Evolutionary conservation across 495 filamentous ascomycete species (phyloP), one percentile per base, ranked within the genome.

Genomic region (Hypoxylon trugodes): DNA sequence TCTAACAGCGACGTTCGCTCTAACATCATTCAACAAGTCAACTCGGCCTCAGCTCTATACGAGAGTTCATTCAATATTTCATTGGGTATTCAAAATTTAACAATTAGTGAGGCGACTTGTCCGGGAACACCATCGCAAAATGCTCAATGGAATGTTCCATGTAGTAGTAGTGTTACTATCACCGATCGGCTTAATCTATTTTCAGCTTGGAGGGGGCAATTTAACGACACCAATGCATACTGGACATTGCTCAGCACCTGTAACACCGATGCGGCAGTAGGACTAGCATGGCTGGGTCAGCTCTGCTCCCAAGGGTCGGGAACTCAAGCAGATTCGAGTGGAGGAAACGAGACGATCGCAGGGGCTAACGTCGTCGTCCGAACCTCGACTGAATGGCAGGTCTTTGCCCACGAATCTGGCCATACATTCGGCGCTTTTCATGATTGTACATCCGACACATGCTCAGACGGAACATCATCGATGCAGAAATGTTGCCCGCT

Each of bases 341-440:
- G 75, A 8, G 70, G 68, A n/a, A 80, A 82, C 45, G 89, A 90
- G 71, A 87, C 86, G 1, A 88, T 96, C 40, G 88, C 87, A 15
- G 90, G 91, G 16, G 89, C 95, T 37, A 97, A 97, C 72, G 91
- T 98, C 19, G 93, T 98, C 15, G 89, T 92, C 13, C 86, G 87
- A 43, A 96, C 91, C 1, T 78, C 84, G 8, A 89, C 85, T 16
- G 92, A 96, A 65, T 98, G 96, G 96, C 92, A 97, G 72, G 90
- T 98, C 47, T 92, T 98, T 76, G 94, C 95, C 58, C 95, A 98
- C 69, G 96, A 98, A 73, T 86, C 90, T 9, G 95, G 95, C 7
- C 95, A 98, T 65, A 97, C 92, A 0, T 97, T 97, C 69, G 95
- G 95, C 36, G 96, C 95, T 9, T 92, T 97, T 32, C 95, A 98